Conservation (phyloP, 768 basidiomycete genomes). For the Dacryopinax primogenitus region DNA sequence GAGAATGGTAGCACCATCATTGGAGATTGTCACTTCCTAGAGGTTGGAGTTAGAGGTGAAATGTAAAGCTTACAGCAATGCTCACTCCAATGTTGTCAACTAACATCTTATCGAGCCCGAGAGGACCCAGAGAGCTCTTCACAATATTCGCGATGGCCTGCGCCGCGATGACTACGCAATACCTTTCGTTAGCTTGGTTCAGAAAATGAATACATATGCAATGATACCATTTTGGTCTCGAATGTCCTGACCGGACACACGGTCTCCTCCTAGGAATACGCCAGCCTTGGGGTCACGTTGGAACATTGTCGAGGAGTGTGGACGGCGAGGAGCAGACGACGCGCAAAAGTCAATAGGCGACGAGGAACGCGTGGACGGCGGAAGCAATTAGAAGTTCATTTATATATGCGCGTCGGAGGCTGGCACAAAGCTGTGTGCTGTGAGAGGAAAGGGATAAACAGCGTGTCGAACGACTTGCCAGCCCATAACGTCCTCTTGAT, state of each 20-base stretch:
- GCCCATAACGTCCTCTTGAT: slow-evolving; percentile 6
- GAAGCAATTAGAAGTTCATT: neutral
- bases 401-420: neutral
- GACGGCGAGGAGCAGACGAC: neutral
- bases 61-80: slow-evolving; percentile 13
- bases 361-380: slow-evolving; percentile 7
- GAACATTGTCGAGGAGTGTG: slow-evolving; percentile 40
- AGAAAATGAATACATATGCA: slow-evolving; percentile 9
- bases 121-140: slow-evolving; percentile 87
- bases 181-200: slow-evolving; percentile 12
- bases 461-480: slow-evolving; percentile 1
- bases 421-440: neutral
- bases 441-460: neutral
- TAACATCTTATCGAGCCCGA: slow-evolving; percentile 93
- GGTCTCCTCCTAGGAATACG: slow-evolving; percentile 85
- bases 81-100: slow-evolving; percentile 94
- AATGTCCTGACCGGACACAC: slow-evolving; percentile 89
- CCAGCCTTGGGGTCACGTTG: slow-evolving; percentile 87
- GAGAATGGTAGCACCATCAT: slow-evolving; percentile 98
- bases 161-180: slow-evolving; percentile 69
- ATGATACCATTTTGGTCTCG: slow-evolving; percentile 93
- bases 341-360: slow-evolving; percentile 9
- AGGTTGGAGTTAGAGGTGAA: slow-evolving; percentile 15
- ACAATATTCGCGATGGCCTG: slow-evolving; percentile 95
- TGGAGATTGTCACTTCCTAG: slow-evolving; percentile 98